Conservation (phyloP, 1,139 yeast species). For the Debaryomyces robertsiae region DNA sequence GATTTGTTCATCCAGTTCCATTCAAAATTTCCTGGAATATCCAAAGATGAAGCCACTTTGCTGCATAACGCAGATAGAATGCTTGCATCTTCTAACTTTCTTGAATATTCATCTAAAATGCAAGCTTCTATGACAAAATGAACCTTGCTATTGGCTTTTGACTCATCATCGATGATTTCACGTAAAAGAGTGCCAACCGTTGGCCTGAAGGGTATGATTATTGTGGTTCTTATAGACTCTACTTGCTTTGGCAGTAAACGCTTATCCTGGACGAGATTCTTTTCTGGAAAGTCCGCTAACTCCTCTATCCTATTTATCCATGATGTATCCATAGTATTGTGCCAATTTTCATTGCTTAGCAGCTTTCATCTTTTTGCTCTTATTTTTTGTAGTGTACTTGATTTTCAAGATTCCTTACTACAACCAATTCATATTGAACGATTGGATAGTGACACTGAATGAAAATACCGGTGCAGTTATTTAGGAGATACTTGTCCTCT, state of each 20-base stretch:
- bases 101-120: slow-evolving; percentile 1
- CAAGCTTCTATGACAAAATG: slow-evolving; percentile 12
- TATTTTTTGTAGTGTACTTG: no score
- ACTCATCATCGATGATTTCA: neutral
- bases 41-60: slow-evolving; percentile 6
- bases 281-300: neutral
- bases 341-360: no score
- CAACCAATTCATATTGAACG: no score
- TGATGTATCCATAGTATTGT: neutral
- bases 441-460: neutral
- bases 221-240: neutral
- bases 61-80: neutral
- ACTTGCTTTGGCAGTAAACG: neutral
- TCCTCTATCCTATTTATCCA: neutral
- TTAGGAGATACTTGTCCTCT: neutral
- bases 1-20: slow-evolving; percentile 14
- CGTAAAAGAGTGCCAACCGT: neutral
- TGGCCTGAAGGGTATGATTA: neutral
- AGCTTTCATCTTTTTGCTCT: no score
- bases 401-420: no score
- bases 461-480: neutral
- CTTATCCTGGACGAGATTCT: neutral
- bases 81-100: neutral
- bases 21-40: slow-evolving; percentile 8
- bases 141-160: neutral